These are phyloP conservation scores for Myrica gale DNA, from an alignment of 306 rosid species.

Conservation along the genomic window DNA sequence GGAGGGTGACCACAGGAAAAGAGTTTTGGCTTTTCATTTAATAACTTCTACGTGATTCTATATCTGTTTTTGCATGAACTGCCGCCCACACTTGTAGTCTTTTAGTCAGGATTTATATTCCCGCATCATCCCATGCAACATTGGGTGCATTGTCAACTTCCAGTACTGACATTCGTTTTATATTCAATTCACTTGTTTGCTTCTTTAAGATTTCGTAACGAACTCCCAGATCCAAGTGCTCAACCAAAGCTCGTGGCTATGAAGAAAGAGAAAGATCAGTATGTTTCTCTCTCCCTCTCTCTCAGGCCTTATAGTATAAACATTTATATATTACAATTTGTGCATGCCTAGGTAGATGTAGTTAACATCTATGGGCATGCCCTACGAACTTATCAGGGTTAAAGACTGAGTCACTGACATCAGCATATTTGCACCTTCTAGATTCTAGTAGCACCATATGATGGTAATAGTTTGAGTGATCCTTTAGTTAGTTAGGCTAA, in stretches of 20 bases:
- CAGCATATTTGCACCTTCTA: neutral
- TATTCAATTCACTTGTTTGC: constrained; percentile 20
- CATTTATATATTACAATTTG: neutral
- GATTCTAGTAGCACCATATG: constrained; percentile 1
- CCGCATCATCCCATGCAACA: constrained; percentile 4
- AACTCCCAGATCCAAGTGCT: constrained; percentile 97
- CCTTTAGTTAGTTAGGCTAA: neutral
- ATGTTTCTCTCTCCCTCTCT: constrained; percentile 39
- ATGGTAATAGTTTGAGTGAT: neutral
- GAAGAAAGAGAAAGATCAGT: constrained; percentile 90
- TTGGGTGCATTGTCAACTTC: constrained; percentile 19
- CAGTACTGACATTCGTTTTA: constrained; percentile 27
- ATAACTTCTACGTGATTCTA: neutral
- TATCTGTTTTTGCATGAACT: neutral
- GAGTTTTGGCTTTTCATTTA: neutral
- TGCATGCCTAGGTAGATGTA: neutral
- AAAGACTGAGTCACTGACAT: neutral
- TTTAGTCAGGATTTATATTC: neutral
- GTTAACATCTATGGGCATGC: neutral
- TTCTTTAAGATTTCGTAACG: constrained; percentile 78
- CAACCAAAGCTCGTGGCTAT: constrained; percentile 94
- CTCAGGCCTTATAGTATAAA: neutral
- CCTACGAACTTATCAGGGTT: neutral
- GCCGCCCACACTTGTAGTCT: neutral
- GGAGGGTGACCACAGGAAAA: neutral